Base-by-base conservation (phyloP, 140 eudicot genomes). In the Stevia rebaudiana region DNA sequence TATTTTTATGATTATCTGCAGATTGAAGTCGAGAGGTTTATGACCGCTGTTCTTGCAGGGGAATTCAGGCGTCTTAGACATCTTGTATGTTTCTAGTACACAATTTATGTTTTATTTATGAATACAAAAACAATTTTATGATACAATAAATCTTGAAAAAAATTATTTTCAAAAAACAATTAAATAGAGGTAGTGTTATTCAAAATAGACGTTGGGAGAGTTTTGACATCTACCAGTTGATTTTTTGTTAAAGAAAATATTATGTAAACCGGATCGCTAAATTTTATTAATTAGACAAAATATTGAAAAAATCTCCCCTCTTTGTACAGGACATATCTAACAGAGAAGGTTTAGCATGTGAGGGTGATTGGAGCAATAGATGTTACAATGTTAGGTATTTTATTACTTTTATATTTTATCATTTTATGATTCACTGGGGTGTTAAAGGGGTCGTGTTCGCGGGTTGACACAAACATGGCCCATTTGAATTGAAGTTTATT, bases 281-380 rank as follows among this genome's bases (percentile, higher is more conserved):
- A 31, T 1, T 36, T 58, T 17, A 18, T 8, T 2, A 72, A 31
- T 18, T 60, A 13, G 11, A 30, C 44, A 6, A 1, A 10, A 33
- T 16, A 5, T 46, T 24, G 35, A 21, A 44, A 65, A 8, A 19
- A 1, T 55, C 11, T 5, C 64, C 6, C 8, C 18, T 55, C 17
- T 64, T 31, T 48, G 35, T 49, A 68, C 82, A 89, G 97, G 97
- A 89, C 52, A 68, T 89, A 59, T 89, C 95, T 58, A 89, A 89
- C 62, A 72, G 87, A 36, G 95, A 89, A 65, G 95, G 97, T 41
- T 78, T 89, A 33, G 92, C 95, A 52, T 86, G 86, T 44, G 97
- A 86, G 18, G 95, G 82, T 65, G 97, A 86, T 77, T 86, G 95
- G 95, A 81, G 75, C 63, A 81, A 64, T 46, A 74, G 95, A 76